Percentiles rank a stretch among this genome's conserved stretches.
These are phyloP conservation scores for Fusarium austroafricanum DNA, from an alignment of 2,329 filamentous ascomycete species.

Conservation along the genomic window DNA sequence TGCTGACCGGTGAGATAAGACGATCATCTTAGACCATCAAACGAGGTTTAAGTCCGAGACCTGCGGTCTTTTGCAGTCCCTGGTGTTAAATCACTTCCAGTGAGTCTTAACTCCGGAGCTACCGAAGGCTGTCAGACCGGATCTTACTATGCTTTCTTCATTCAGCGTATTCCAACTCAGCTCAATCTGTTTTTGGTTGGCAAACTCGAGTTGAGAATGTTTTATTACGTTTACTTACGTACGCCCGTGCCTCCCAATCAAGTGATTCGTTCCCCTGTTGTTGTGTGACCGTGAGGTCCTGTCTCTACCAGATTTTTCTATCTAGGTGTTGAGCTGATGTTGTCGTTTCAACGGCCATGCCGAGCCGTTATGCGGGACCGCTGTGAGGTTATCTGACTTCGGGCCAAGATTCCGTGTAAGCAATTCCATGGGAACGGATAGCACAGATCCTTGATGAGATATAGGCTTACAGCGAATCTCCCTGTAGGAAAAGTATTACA, in stretches of 20 bases:
- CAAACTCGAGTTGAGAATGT: conserved; percentile 6
- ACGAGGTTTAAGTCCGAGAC: background rate
- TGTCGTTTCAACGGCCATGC: conserved; percentile 11
- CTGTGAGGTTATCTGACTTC: conserved; percentile 10
- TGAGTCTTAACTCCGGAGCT: conserved; percentile 39
- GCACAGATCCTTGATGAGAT: conserved; percentile 12
- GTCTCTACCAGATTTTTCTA: no score
- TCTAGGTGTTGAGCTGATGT: conserved; percentile 2
- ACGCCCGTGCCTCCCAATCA: background rate
- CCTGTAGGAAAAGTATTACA: background rate
- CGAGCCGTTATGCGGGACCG: conserved; percentile 30
- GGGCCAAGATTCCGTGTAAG: conserved; percentile 14
- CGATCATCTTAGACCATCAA: background rate
- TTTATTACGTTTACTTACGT: conserved; percentile 3
- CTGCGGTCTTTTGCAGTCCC: background rate
- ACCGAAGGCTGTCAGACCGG: conserved; percentile 27
- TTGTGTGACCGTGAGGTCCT: background rate
- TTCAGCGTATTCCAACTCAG: conserved; percentile 1
- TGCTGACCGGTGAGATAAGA: conserved; percentile 37
- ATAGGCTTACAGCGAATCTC: conserved; percentile 2
- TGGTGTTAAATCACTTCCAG: background rate
- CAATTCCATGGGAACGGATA: conserved; percentile 1
- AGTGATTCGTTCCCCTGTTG: conserved; percentile 17
- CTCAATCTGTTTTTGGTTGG: conserved; percentile 2
- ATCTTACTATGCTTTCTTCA: conserved; percentile 20